These are phyloP conservation scores for Diutina pseudorugosa DNA, from an alignment of 1,139 yeast species.

Conservation along the genomic window DNA sequence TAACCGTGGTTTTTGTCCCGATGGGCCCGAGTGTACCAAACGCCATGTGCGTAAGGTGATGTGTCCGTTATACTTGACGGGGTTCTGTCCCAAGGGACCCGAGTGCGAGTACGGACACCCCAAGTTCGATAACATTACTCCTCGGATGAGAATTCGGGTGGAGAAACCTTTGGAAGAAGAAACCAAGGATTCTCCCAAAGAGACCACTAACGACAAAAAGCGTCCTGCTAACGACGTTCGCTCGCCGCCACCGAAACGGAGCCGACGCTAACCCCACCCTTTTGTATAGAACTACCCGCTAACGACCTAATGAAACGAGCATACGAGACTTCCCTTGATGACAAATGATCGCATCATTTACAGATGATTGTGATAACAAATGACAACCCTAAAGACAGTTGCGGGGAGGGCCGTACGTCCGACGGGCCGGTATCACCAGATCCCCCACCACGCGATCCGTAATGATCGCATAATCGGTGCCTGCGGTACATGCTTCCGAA, in stretches of 20 bases:
- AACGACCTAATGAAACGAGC: background rate
- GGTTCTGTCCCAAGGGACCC: slow-evolving; percentile 80
- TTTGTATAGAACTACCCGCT: background rate
- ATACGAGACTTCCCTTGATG: background rate
- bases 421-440: background rate
- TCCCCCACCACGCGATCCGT: too few relatives aligned
- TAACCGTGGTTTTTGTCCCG: slow-evolving; percentile 82
- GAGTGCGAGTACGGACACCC: slow-evolving; percentile 53
- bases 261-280: background rate
- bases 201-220: background rate
- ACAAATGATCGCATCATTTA: too few relatives aligned
- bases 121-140: slow-evolving; percentile 24
- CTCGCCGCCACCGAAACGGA: background rate
- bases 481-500: background rate
- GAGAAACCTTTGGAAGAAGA: background rate
- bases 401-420: background rate
- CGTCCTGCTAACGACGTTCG: background rate
- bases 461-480: background rate
- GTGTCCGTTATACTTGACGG: slow-evolving; percentile 79
- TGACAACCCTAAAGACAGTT: background rate
- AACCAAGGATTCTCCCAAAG: background rate
- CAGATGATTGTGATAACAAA: too few relatives aligned
- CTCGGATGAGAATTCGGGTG: background rate
- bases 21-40: slow-evolving; percentile 77
- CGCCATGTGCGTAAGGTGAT: slow-evolving; percentile 69